These are phyloP conservation scores for Ephemerocybe angulata DNA, from an alignment of 768 basidiomycete genomes.

Conservation along the genomic window DNA sequence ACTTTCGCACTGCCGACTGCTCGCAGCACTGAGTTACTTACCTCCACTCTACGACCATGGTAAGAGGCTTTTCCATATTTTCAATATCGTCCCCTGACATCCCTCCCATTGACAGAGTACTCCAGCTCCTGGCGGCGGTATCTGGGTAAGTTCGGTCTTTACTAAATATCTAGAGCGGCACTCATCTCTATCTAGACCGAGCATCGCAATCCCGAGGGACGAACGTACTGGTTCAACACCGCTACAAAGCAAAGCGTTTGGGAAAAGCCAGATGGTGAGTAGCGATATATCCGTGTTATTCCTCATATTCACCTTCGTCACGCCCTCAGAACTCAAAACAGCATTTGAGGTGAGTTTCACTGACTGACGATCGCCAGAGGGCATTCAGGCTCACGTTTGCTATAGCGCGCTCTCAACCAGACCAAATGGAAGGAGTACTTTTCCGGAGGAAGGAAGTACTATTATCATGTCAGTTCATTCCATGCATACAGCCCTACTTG, in stretches of 20 bases:
- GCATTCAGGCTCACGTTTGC: neutral
- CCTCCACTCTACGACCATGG: too few species aligned
- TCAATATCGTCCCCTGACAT: too few species aligned
- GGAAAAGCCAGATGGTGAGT: conserved; percentile 93
- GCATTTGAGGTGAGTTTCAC: conserved; percentile 73
- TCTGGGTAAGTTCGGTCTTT: neutral
- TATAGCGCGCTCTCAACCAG: conserved; percentile 77
- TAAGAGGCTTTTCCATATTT: too few species aligned
- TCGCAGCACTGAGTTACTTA: neutral
- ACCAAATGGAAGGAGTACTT: conserved; percentile 98
- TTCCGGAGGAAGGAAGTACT: conserved; percentile 87
- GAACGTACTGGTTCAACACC: conserved; percentile 97
- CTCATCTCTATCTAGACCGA: conserved; percentile 58
- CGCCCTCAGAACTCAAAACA: conserved; percentile 60
- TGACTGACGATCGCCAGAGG: too few species aligned
- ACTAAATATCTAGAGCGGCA: neutral
- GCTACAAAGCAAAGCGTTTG: conserved; percentile 87
- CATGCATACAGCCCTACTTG: conserved; percentile 3
- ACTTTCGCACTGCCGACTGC: neutral
- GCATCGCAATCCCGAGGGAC: conserved; percentile 92
- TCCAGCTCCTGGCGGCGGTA: neutral
- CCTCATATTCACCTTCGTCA: too few species aligned
- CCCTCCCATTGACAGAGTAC: too few species aligned
- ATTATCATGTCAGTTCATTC: conserved; percentile 64
- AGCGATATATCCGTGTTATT: too few species aligned